A percentile compares a stretch with the other conserved stretches of the same genome.
phyloP scores from a whole-genome alignment of 352 stramenopile species.

The Globisporangium nodosum region DNA sequence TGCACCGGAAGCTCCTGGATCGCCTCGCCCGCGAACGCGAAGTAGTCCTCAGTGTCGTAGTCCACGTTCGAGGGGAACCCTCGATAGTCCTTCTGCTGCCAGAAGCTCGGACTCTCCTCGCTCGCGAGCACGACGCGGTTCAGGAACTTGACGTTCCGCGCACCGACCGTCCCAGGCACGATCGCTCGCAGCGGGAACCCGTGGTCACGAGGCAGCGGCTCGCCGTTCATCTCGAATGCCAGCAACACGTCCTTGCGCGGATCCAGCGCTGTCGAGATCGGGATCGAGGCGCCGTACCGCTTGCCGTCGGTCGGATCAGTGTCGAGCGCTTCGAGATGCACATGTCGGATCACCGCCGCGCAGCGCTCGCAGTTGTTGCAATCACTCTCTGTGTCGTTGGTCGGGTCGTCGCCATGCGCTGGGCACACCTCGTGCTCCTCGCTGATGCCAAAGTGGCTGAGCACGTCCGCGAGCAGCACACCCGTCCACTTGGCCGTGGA shows the following conservation, averaged over 20 bases:
- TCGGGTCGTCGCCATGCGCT: constrained; percentile 31
- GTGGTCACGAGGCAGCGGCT: constrained; percentile 84
- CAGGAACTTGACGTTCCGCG: constrained; percentile 93
- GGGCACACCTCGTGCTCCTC: constrained; percentile 27
- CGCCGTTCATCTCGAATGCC: constrained; percentile 94
- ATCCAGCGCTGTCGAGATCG: constrained; percentile 84
- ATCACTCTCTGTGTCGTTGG: constrained; percentile 25
- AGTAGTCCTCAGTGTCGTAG: constrained; percentile 78
- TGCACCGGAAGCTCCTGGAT: constrained; percentile 91
- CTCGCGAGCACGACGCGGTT: constrained; percentile 72
- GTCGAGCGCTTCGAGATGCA: constrained; percentile 54
- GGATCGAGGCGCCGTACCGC: constrained; percentile 68
- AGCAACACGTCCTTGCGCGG: constrained; percentile 89
- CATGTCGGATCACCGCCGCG: constrained; percentile 21
- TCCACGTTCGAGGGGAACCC: constrained; percentile 82
- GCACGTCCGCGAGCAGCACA: constrained; percentile 83
- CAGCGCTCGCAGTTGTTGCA: constrained; percentile 12
- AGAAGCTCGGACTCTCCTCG: constrained; percentile 84
- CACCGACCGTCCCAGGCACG: constrained; percentile 86
- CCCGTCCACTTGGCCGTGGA: constrained; percentile 89
- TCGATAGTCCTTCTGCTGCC: constrained; percentile 92
- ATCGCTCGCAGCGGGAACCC: constrained; percentile 91
- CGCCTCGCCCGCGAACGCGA: constrained; percentile 77
- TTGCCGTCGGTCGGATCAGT: constrained; percentile 36
- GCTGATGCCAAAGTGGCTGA: constrained; percentile 61